Evolutionary conservation across 129 eudicot species (phyloP), one percentile per base, ranked within the genome.

Genomic region (Flaveria linearis): DNA sequence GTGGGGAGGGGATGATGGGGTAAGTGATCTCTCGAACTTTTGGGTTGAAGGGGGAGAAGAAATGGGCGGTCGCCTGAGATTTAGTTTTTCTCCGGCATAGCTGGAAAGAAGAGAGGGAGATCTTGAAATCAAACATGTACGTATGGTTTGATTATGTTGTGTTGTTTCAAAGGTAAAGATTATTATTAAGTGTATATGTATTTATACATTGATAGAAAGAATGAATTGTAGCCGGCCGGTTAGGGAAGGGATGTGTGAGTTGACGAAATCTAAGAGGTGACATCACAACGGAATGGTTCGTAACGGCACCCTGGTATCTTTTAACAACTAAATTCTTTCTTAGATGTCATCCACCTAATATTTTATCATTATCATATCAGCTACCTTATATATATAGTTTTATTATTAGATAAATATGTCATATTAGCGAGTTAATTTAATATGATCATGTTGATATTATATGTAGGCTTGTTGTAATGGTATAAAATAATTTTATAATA

Each of bases 1-100:
- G 94, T 17, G 94, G 88, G 7, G 81, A 81, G 12, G 91, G 88
- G 42, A 45, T 69, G 33, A 17, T 20, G 5, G 91, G 89, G 73
- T 72, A 86, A 12, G 89, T 28, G 3, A 89, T 86, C 46, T 89
- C 91, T 13, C 75, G 36, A 36, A 75, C 46, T 73, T 77, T 86
- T 1, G n/a, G 86, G 80, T 86, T 84, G 56, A 84, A 17, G 0
- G 85, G 87, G n/a, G 91, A 82, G 80, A 84, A 85, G n/a, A 72
- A 62, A 58, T 68, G 72, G 26, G 75, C 15, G 14, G 79, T 9
- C 0, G 84, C 26, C 6, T 72, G 23, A 2, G 82, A 57, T 18
- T 79, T 23, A 23, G 41, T 39, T 22, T 77, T 85, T 58, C 79
- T 74, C 2, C 92, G 85, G 45, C 89, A 85, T 41, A 85, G 55